These are phyloP conservation scores for Heliocybe sulcata DNA, from an alignment of 1,284 basidiomycete genomes.

Conservation along the genomic window DNA sequence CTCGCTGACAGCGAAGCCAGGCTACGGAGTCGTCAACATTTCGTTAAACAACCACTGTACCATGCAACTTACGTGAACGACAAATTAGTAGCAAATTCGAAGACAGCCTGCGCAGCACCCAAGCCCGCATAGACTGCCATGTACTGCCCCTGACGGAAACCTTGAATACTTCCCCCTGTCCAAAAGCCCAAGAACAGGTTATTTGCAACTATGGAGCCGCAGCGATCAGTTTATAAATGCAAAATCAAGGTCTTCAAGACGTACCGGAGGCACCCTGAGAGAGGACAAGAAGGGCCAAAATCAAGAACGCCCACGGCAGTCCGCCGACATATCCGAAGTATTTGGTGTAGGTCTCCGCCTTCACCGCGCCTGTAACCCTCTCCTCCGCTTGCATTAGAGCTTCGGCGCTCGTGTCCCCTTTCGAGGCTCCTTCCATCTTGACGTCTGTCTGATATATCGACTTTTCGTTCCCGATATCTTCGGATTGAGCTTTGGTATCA, in stretches of 20 bases:
- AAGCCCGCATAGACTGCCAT: slow-evolving; percentile 29
- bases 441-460: not conserved
- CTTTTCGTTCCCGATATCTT: slow-evolving; percentile 14
- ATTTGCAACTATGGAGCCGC: slow-evolving; percentile 22
- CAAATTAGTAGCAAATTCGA: slow-evolving; percentile 23
- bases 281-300: slow-evolving; percentile 24
- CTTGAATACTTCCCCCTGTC: slow-evolving; percentile 28
- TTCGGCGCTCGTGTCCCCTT: slow-evolving; percentile 27
- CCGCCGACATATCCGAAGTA: slow-evolving; percentile 43
- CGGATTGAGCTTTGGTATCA: slow-evolving; percentile 13
- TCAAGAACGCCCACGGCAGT: slow-evolving; percentile 26
- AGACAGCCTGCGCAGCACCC: slow-evolving; percentile 22
- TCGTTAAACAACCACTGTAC: too few relatives aligned
- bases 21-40: slow-evolving; percentile 18
- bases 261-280: slow-evolving; percentile 23
- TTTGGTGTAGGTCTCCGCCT: slow-evolving; percentile 24
- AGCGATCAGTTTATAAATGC: not conserved
- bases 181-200: slow-evolving; percentile 33
- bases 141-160: slow-evolving; percentile 43
- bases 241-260: not conserved
- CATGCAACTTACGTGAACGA: slow-evolving; percentile 10
- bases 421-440: slow-evolving; percentile 14
- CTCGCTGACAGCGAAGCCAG: slow-evolving; percentile 32
- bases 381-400: slow-evolving; percentile 31
- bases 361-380: slow-evolving; percentile 24